Conservation (phyloP, 1,284 basidiomycete genomes). For the Cystobasidium sp. region DNA sequence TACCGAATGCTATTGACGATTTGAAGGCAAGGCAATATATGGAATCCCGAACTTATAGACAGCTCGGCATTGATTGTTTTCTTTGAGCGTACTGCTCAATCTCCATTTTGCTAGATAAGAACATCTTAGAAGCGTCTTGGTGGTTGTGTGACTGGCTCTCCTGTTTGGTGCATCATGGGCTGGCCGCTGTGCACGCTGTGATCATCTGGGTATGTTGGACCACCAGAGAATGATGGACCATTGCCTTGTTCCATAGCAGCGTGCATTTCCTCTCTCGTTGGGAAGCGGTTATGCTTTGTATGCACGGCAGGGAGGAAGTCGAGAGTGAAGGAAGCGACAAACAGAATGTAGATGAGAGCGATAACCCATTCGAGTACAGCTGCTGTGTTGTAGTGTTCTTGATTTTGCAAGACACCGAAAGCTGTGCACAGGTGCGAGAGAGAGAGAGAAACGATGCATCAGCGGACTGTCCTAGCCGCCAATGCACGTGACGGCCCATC, state of each 20-base stretch:
- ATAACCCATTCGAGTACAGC: constrained; percentile 38
- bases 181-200: constrained; percentile 17
- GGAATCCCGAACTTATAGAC: neutral
- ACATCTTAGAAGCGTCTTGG: constrained; percentile 24
- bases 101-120: neutral
- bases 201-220: constrained; percentile 30
- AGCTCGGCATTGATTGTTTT: neutral
- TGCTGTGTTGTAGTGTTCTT: constrained; percentile 27
- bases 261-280: constrained; percentile 34
- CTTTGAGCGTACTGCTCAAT: neutral
- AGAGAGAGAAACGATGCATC: neutral
- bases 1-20: too few species aligned
- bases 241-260: constrained; percentile 28
- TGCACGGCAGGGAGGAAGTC: constrained; percentile 39
- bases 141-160: constrained; percentile 3
- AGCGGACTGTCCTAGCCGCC: too few species aligned
- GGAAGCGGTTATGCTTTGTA: constrained; percentile 43
- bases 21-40: too few species aligned
- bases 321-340: constrained; percentile 22
- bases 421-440: constrained; percentile 5
- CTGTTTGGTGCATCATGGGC: constrained; percentile 21
- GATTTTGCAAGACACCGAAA: constrained; percentile 17
- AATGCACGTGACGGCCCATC: neutral
- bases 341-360: constrained; percentile 40
- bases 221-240: constrained; percentile 36